Conservation (phyloP, 2,329 filamentous ascomycete species). For the Pseudogymnoascus sp. region DNA sequence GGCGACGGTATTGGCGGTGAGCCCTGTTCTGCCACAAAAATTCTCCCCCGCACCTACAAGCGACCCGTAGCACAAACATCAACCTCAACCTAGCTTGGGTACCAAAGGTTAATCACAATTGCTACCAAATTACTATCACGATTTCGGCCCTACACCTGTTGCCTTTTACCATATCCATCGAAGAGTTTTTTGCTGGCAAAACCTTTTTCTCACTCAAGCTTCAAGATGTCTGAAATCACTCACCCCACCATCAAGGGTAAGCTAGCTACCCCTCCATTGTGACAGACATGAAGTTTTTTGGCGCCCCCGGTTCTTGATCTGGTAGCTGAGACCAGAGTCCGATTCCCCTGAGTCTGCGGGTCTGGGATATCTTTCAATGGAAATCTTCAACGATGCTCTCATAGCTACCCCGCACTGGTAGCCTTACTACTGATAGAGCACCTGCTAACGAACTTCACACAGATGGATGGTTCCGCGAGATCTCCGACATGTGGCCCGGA, state of each 20-base stretch:
- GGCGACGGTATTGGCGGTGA: neutral
- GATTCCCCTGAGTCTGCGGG: neutral
- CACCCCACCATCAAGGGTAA: conserved; percentile 53
- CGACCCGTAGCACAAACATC: conserved; percentile 1
- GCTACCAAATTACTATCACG: neutral
- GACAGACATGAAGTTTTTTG: neutral
- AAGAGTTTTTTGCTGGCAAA: neutral
- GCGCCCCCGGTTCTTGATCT: neutral
- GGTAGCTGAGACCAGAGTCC: neutral
- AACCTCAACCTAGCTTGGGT: conserved; percentile 2
- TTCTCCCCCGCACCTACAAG: conserved; percentile 7
- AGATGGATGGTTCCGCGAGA: conserved; percentile 99
- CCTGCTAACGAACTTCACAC: conserved; percentile 17
- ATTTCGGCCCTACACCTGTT: neutral
- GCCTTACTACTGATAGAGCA: conserved; percentile 1
- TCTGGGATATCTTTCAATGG: neutral
- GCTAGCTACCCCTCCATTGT: conserved; percentile 27
- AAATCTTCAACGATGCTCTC: neutral
- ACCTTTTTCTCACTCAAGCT: conserved; percentile 9
- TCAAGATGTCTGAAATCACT: conserved; percentile 46
- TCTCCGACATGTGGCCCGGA: conserved; percentile 96
- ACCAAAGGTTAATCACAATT: conserved; percentile 5
- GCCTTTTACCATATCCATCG: neutral
- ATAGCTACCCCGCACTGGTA: conserved; percentile 8
- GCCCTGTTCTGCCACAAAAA: conserved; percentile 2